Conservation (phyloP, 495 filamentous ascomycete genomes). For the Patellaria atrata region DNA sequence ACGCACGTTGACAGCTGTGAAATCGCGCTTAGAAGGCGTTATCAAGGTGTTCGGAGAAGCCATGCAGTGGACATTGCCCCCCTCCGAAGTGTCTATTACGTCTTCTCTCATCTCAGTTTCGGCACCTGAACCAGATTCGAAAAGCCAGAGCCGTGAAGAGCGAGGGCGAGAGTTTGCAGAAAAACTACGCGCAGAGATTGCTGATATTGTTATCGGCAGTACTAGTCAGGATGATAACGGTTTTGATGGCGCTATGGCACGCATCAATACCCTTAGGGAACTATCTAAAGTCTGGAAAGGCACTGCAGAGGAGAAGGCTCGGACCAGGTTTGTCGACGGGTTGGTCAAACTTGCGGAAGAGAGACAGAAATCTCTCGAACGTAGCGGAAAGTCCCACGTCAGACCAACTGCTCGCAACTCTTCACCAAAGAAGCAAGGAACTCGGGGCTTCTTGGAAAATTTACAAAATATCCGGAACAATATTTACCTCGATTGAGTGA, state of each 20-base stretch:
- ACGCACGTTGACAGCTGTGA: constrained; percentile 69
- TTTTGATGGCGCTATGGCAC: constrained; percentile 50
- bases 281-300: constrained; percentile 77
- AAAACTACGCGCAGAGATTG: constrained; percentile 55
- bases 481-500: constrained; percentile 5
- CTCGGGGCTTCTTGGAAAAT: constrained; percentile 14
- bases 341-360: constrained; percentile 46
- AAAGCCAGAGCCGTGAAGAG: constrained; percentile 51
- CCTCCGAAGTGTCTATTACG: constrained; percentile 43
- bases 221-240: constrained; percentile 31
- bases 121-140: constrained; percentile 50
- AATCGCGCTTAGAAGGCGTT: constrained; percentile 66
- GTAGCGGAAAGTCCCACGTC: not conserved
- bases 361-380: constrained; percentile 16
- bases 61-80: constrained; percentile 83
- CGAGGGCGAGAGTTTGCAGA: constrained; percentile 62
- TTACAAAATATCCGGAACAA: constrained; percentile 13
- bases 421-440: constrained; percentile 2
- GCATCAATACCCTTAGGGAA: constrained; percentile 58
- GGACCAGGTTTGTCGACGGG: constrained; percentile 65
- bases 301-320: constrained; percentile 80
- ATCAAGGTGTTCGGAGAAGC: constrained; percentile 83
- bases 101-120: constrained; percentile 74
- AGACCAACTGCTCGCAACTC: constrained; percentile 1
- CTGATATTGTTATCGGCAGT: constrained; percentile 43